Evolutionary conservation across 495 filamentous ascomycete genomes (phyloP).

Genomic region (Tetracladium setigerum): DNA sequence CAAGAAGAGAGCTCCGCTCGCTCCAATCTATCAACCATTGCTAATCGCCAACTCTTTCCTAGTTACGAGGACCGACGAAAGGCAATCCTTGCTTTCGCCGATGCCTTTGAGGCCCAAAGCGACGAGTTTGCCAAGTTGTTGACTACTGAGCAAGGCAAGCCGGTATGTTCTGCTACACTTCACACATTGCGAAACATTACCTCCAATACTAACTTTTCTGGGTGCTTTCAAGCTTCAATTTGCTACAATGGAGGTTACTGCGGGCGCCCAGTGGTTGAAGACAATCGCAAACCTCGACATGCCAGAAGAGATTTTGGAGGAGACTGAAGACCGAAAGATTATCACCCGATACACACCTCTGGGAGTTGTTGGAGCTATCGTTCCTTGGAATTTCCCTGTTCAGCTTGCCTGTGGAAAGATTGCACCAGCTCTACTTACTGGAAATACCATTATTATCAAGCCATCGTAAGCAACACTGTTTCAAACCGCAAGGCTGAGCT

Average conservation of each 20-base stretch:
- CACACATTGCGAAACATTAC: too few relatives aligned
- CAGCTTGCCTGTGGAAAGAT: conserved; percentile 35
- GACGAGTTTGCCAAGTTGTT: conserved; percentile 41
- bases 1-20: too few relatives aligned
- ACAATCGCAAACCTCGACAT: conserved; percentile 1
- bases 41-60: too few relatives aligned
- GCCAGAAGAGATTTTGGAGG: conserved; percentile 24
- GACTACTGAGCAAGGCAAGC: conserved; percentile 51
- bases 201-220: too few relatives aligned
- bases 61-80: conserved; percentile 40
- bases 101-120: conserved; percentile 34
- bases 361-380: conserved; percentile 33
- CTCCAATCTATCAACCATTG: too few relatives aligned
- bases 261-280: not conserved
- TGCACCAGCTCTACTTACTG: conserved; percentile 35
- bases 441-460: conserved; percentile 42
- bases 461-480: conserved; percentile 25
- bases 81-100: conserved; percentile 36
- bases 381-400: conserved; percentile 46
- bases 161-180: too few relatives aligned
- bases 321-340: conserved; percentile 28
- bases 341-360: conserved; percentile 32
- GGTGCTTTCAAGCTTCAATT: too few relatives aligned
- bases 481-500: not conserved
- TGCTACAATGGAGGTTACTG: not conserved